These are phyloP conservation scores for Eutrema heterophyllum DNA, from an alignment of 345 rosid species.

Conservation along the genomic window DNA sequence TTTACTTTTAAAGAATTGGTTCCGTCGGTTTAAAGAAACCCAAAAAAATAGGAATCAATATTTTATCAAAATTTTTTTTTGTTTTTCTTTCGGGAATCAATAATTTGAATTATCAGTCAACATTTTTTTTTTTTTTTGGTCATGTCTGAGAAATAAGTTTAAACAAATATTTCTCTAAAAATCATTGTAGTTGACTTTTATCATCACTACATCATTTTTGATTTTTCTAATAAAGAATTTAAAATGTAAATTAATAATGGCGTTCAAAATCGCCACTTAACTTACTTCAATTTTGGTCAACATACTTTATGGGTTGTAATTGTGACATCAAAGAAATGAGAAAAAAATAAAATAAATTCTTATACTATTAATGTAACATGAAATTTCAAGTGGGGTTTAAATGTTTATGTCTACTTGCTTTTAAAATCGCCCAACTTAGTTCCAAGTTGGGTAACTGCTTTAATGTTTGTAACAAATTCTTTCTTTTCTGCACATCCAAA, in stretches of 20 bases:
- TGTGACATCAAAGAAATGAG: neutral
- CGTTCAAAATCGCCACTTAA: neutral
- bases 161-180: neutral
- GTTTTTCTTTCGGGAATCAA: neutral
- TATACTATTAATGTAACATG: neutral
- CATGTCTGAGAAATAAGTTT: neutral
- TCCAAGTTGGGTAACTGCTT: slow-evolving; percentile 9
- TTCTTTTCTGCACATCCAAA: neutral
- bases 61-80: neutral
- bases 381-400: neutral
- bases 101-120: neutral
- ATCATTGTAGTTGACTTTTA: slow-evolving; percentile 11
- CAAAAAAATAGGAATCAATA: neutral
- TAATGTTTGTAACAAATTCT: neutral
- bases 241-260: neutral
- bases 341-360: neutral
- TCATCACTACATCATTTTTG: neutral
- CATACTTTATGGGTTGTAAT: neutral
- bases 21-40: neutral
- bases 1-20: neutral
- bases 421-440: slow-evolving; percentile 14
- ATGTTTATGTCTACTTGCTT: neutral
- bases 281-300: neutral
- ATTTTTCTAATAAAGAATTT: neutral
- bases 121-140: neutral